Conservation (phyloP, 83 land plant species). For the Picea abies region DNA sequence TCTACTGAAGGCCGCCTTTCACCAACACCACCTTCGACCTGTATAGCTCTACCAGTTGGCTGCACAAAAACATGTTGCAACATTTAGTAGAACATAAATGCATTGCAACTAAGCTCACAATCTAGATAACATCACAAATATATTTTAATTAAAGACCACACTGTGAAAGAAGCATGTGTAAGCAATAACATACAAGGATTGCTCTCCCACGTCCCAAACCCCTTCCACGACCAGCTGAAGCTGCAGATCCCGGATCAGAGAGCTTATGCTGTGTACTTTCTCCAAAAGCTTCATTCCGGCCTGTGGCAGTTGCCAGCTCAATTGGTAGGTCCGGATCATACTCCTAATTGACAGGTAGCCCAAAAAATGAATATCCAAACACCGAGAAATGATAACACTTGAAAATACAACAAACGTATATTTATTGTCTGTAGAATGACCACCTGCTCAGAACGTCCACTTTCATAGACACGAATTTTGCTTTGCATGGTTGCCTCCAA, state of each 20-base stretch:
- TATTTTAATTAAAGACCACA: background rate
- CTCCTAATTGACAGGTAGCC: conserved; percentile 47
- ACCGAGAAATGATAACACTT: background rate
- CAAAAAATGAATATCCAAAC: background rate
- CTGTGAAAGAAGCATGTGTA: background rate
- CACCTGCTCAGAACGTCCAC: conserved; percentile 95
- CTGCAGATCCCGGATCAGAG: conserved; percentile 45
- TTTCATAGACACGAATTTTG: conserved; percentile 94
- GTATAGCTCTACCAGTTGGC: conserved; percentile 98
- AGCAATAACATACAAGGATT: conserved; percentile 47
- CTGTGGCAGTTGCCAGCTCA: conserved; percentile 87
- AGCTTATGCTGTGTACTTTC: conserved; percentile 37
- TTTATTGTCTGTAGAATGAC: background rate
- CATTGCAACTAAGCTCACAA: background rate
- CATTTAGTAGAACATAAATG: background rate
- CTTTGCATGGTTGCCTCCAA: conserved; percentile 97
- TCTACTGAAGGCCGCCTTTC: conserved; percentile 89
- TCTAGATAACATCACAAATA: conserved; percentile 7
- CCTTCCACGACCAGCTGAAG: conserved; percentile 54
- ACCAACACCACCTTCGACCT: conserved; percentile 86
- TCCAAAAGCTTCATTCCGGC: conserved; percentile 56
- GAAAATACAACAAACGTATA: background rate
- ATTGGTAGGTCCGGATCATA: conserved; percentile 99
- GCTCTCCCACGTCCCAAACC: conserved; percentile 48
- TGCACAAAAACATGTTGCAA: conserved; percentile 25